Evolutionary conservation across 345 rosid species (phyloP).

Genomic region (Eucalyptus erythrocorys): DNA sequence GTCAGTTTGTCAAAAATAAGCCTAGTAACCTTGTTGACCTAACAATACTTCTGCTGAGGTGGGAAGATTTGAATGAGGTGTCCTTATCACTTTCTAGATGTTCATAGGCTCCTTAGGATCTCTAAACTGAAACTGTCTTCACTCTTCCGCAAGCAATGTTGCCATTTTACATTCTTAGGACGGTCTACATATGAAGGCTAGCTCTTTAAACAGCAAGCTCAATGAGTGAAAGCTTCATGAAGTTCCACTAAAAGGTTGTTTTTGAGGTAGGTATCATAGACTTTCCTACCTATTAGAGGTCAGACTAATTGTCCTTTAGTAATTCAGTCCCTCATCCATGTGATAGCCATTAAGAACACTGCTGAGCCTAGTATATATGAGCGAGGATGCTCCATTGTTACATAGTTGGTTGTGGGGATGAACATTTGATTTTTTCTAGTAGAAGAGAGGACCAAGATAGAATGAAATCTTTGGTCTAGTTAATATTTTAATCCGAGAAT

Average conservation of each 20-base stretch:
- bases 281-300: background rate
- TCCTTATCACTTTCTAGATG: background rate
- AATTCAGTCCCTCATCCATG: background rate
- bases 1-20: background rate
- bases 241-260: background rate
- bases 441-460: background rate
- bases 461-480: background rate
- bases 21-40: background rate
- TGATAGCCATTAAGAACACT: background rate
- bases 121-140: background rate
- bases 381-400: background rate
- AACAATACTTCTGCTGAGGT: background rate
- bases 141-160: background rate
- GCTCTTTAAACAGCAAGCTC: background rate
- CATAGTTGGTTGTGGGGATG: background rate
- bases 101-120: background rate
- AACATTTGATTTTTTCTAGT: background rate
- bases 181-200: background rate
- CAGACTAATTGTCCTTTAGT: background rate
- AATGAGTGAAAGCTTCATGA: background rate
- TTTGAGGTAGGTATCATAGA: background rate
- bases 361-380: background rate
- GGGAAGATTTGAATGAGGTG: background rate
- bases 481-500: background rate
- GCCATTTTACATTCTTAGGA: background rate